phyloP scores from a whole-genome alignment of 2,329 filamentous ascomycete species.

The Aspergillus felis region DNA sequence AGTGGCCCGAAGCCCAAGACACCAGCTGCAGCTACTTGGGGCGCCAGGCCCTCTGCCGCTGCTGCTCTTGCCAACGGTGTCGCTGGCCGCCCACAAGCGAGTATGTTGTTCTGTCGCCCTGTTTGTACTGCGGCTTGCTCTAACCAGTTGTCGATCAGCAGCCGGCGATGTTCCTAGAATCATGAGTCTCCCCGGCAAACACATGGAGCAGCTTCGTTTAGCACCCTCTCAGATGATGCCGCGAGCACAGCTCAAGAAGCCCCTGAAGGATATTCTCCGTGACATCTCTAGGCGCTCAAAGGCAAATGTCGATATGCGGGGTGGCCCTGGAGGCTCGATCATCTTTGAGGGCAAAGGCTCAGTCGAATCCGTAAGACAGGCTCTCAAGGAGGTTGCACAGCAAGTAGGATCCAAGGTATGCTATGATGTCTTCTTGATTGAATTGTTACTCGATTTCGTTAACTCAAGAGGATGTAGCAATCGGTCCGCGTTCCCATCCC shows the following conservation, averaged over 20 bases:
- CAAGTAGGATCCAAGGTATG: slow-evolving; percentile 81
- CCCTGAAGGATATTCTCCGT: slow-evolving; percentile 77
- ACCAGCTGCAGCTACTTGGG: slow-evolving; percentile 71
- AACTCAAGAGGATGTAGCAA: slow-evolving; percentile 44
- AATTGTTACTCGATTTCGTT: background rate
- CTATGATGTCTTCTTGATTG: slow-evolving; percentile 3
- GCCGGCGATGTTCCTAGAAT: slow-evolving; percentile 46
- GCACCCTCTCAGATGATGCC: slow-evolving; percentile 73
- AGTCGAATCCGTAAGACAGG: slow-evolving; percentile 77
- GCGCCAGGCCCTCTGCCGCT: slow-evolving; percentile 51
- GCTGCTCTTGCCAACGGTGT: slow-evolving; percentile 43
- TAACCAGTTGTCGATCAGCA: slow-evolving; percentile 27
- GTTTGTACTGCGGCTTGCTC: slow-evolving; percentile 28
- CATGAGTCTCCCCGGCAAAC: slow-evolving; percentile 76
- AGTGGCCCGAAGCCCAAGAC: slow-evolving; percentile 60
- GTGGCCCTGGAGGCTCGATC: slow-evolving; percentile 66
- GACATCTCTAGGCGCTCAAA: slow-evolving; percentile 92
- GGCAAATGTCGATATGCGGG: slow-evolving; percentile 74
- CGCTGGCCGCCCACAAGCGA: slow-evolving; percentile 52
- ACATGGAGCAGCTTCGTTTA: slow-evolving; percentile 71
- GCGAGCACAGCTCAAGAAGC: slow-evolving; percentile 74
- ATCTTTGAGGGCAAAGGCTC: slow-evolving; percentile 84
- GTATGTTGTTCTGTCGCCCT: slow-evolving; percentile 37
- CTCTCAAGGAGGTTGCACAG: slow-evolving; percentile 81
- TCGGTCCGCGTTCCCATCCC: slow-evolving; percentile 75